Evolutionary conservation across 495 filamentous ascomycete genomes (phyloP).

Genomic region (Aspergillus incahuasiensis): DNA sequence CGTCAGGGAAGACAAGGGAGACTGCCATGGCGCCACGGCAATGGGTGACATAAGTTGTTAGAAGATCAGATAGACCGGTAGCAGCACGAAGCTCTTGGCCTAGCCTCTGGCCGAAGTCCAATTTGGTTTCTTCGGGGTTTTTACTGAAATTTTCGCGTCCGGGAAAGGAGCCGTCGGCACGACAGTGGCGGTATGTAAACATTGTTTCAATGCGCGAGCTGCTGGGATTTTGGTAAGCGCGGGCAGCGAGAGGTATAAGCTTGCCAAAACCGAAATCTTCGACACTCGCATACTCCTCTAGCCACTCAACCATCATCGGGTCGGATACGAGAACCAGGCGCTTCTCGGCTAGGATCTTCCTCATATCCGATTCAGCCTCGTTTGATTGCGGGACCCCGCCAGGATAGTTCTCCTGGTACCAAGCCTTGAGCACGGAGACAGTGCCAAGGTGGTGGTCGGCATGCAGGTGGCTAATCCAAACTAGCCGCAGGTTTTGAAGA

Average conservation of each 20-base stretch:
- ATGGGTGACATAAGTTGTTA: conserved; percentile 64
- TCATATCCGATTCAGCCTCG: conserved; percentile 25
- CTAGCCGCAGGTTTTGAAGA: conserved; percentile 69
- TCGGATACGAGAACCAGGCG: conserved; percentile 59
- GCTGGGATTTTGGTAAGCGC: conserved; percentile 9
- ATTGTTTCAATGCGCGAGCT: conserved; percentile 19
- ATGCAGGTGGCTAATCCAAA: conserved; percentile 94
- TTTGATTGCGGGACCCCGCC: conserved; percentile 22
- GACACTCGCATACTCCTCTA: conserved; percentile 70
- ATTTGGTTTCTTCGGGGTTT: conserved; percentile 15
- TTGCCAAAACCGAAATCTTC: conserved; percentile 72
- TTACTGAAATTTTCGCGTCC: conserved; percentile 4
- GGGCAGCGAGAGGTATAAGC: conserved; percentile 44
- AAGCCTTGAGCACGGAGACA: conserved; percentile 69
- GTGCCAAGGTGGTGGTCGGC: conserved; percentile 95
- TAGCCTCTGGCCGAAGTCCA: conserved; percentile 25
- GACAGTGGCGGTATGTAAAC: conserved; percentile 30
- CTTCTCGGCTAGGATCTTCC: conserved; percentile 38
- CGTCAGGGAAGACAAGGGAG: conserved; percentile 66
- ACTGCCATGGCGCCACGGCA: conserved; percentile 75
- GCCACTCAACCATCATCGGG: conserved; percentile 60
- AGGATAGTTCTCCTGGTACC: conserved; percentile 54
- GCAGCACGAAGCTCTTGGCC: conserved; percentile 28
- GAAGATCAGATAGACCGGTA: conserved; percentile 40
- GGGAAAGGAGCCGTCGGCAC: conserved; percentile 25